phyloP scores from a whole-genome alignment of 1,284 basidiomycete genomes.

The Rhodotorula sp. region DNA sequence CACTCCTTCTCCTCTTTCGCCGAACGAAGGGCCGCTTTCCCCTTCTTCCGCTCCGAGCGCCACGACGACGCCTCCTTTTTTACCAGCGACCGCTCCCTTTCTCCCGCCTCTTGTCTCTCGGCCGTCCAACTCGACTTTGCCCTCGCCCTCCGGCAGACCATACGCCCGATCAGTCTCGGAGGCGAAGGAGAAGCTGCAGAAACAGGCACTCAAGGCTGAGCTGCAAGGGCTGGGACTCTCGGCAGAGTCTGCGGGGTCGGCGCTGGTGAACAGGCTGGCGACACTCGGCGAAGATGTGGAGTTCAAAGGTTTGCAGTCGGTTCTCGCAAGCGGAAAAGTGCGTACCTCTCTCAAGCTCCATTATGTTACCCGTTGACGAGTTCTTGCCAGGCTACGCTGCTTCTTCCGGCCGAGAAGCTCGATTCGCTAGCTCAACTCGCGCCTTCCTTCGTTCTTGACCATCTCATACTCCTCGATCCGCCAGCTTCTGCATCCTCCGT shows the following conservation, averaged over 20 bases:
- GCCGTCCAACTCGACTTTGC: slow-evolving; percentile 33
- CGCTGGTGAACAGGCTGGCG: slow-evolving; percentile 30
- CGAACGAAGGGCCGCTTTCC: neutral
- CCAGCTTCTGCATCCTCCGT: neutral
- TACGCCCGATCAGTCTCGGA: slow-evolving; percentile 33
- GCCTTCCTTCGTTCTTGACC: slow-evolving; percentile 31
- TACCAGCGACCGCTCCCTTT: slow-evolving; percentile 12
- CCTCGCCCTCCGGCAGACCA: slow-evolving; percentile 10
- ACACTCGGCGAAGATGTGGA: slow-evolving; percentile 21
- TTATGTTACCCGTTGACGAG: neutral
- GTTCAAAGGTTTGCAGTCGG: slow-evolving; percentile 17
- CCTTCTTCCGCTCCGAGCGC: neutral
- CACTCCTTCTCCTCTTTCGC: slow-evolving; percentile 3
- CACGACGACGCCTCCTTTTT: slow-evolving; percentile 19
- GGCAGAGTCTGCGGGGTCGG: slow-evolving; percentile 34
- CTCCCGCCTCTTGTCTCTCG: slow-evolving; percentile 36
- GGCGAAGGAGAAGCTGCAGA: slow-evolving; percentile 34
- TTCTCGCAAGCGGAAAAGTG: slow-evolving; percentile 38
- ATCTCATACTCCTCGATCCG: slow-evolving; percentile 25
- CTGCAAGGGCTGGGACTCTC: slow-evolving; percentile 35
- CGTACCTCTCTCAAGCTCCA: neutral
- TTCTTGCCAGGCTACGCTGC: slow-evolving; percentile 16
- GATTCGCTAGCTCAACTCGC: slow-evolving; percentile 11
- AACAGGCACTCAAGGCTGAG: slow-evolving; percentile 40
- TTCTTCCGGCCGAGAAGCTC: slow-evolving; percentile 34